phyloP scores from a whole-genome alignment of 768 basidiomycete genomes.

The Phlebiopsis flavidoalba region DNA sequence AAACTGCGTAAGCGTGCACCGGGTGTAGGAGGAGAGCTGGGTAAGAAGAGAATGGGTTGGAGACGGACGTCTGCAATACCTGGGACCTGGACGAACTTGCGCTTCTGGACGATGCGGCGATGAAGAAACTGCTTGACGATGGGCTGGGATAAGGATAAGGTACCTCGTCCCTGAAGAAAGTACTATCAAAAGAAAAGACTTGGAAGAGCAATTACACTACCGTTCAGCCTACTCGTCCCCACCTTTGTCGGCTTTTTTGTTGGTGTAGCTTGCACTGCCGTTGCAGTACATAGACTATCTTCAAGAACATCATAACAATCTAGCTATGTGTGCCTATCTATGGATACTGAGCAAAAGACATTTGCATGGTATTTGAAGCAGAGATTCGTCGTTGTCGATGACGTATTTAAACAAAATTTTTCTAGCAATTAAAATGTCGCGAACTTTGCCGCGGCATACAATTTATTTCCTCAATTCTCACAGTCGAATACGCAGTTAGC shows the following conservation, averaged over 20 bases:
- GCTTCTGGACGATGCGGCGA: constrained; percentile 57
- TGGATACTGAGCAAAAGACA: too few species aligned
- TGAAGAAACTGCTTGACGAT: constrained; percentile 65
- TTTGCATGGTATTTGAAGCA: too few species aligned
- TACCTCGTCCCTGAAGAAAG: constrained; percentile 29
- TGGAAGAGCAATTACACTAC: constrained; percentile 1
- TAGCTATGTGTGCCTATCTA: too few species aligned
- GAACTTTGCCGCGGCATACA: too few species aligned
- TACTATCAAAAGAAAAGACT: background rate
- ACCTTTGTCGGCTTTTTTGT: constrained; percentile 34
- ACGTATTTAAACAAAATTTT: too few species aligned
- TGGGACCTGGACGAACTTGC: constrained; percentile 86
- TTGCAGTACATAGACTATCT: constrained; percentile 27
- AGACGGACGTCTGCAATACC: constrained; percentile 76
- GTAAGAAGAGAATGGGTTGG: constrained; percentile 86
- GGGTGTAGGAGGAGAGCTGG: constrained; percentile 73
- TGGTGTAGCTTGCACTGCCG: constrained; percentile 36
- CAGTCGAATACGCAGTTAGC: background rate
- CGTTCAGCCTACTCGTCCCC: constrained; percentile 21
- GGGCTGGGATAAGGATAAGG: constrained; percentile 73
- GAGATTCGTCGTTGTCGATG: too few species aligned
- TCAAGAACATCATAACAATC: constrained; percentile 19
- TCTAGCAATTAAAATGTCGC: too few species aligned
- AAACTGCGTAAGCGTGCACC: constrained; percentile 76
- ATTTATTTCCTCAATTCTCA: background rate